Evolutionary conservation across 2,329 filamentous ascomycete species (phyloP).

Genomic region (Aspergillus sp.): DNA sequence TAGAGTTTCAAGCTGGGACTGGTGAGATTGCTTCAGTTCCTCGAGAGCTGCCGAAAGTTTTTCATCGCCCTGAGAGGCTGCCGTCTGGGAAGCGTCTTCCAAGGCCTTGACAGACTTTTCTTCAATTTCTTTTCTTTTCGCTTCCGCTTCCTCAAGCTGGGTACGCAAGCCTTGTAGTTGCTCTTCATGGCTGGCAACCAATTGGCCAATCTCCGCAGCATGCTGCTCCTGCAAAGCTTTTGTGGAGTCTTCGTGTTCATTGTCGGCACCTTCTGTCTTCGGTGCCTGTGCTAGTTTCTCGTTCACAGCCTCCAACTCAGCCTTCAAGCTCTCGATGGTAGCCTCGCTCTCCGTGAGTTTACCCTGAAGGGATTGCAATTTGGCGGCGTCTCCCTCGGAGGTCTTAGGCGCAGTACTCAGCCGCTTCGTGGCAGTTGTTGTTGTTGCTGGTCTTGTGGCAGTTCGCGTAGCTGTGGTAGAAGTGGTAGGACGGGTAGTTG

Average conservation of each 20-base stretch:
- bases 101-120: slow-evolving; percentile 38
- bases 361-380: slow-evolving; percentile 34
- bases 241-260: slow-evolving; percentile 21
- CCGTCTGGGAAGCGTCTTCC: slow-evolving; percentile 39
- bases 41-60: slow-evolving; percentile 36
- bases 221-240: slow-evolving; percentile 33
- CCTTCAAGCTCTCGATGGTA: slow-evolving; percentile 32
- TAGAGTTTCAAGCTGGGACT: slow-evolving; percentile 35
- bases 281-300: slow-evolving; percentile 36
- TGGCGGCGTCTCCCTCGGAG: slow-evolving; percentile 31
- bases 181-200: slow-evolving; percentile 32
- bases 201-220: slow-evolving; percentile 31
- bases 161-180: slow-evolving; percentile 33
- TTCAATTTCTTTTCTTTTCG: slow-evolving; percentile 37
- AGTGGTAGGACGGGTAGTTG: slow-evolving; percentile 26
- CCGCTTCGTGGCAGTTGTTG: slow-evolving; percentile 30
- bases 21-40: slow-evolving; percentile 37
- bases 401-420: slow-evolving; percentile 36
- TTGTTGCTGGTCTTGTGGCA: slow-evolving; percentile 16
- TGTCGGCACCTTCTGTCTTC: slow-evolving; percentile 22
- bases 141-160: slow-evolving; percentile 37
- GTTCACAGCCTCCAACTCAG: slow-evolving; percentile 35
- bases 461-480: slow-evolving; percentile 23
- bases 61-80: slow-evolving; percentile 36
- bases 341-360: slow-evolving; percentile 39